A percentile compares a stretch with the other conserved stretches of the same genome.
Conservation (phyloP, 768 basidiomycete genomes). For the Auriculariales sp. region DNA sequence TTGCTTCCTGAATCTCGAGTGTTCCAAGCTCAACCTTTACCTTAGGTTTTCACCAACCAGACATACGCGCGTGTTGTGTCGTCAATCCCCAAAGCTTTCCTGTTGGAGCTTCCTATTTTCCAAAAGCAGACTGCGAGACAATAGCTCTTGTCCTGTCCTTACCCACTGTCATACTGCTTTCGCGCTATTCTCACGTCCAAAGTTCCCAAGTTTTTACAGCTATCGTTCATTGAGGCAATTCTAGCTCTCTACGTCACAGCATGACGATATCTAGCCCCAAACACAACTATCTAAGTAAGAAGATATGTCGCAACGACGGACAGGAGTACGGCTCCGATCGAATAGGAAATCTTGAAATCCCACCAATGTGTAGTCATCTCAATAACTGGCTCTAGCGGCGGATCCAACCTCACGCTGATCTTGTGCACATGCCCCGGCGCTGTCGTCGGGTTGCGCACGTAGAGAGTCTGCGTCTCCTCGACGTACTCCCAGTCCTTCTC, state of each 20-base stretch:
- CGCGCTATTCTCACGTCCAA: too few species aligned
- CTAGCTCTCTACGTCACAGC: too few species aligned
- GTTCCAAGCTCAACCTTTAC: too few species aligned
- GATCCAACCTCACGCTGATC: constrained; percentile 39
- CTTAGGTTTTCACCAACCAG: constrained; percentile 64
- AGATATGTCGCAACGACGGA: too few species aligned
- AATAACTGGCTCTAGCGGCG: constrained; percentile 37
- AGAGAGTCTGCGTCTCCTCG: constrained; percentile 56
- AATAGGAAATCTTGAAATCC: not conserved
- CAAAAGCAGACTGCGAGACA: too few species aligned
- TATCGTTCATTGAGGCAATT: too few species aligned
- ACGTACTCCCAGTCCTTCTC: constrained; percentile 47
- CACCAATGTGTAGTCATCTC: not conserved
- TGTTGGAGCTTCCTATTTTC: constrained; percentile 13
- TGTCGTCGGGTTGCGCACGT: constrained; percentile 31
- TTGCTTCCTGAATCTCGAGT: constrained; percentile 7
- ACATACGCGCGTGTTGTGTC: constrained; percentile 92
- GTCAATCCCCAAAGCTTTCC: constrained; percentile 46
- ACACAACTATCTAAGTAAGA: too few species aligned
- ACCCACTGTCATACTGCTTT: too few species aligned
- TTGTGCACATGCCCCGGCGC: constrained; percentile 34
- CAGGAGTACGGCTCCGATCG: not conserved
- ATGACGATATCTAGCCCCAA: too few species aligned
- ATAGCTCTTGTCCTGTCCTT: too few species aligned
- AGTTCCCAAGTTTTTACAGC: too few species aligned